Percentiles rank a stretch among this genome's conserved stretches.
These are phyloP conservation scores for Kuraishia borneana DNA, from an alignment of 805 yeast genomes.

Conservation along the genomic window DNA sequence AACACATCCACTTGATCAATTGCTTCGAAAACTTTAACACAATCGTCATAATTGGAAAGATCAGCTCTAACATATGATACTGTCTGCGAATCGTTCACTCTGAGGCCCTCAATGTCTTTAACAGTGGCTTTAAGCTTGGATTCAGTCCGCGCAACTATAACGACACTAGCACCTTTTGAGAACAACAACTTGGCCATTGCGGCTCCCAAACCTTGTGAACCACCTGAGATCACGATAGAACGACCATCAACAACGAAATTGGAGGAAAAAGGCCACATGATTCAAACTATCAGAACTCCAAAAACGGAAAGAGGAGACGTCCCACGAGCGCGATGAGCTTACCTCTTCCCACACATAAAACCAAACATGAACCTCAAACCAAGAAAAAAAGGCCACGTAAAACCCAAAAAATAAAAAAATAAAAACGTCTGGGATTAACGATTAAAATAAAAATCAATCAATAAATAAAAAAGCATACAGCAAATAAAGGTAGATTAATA, in stretches of 20 bases:
- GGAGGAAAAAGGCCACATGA: constrained; percentile 14
- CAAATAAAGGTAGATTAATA: too few relatives aligned
- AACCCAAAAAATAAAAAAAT: too few relatives aligned
- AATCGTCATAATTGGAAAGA: constrained; percentile 40
- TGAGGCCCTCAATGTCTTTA: constrained; percentile 23
- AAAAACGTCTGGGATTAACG: too few relatives aligned
- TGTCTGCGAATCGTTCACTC: constrained; percentile 18
- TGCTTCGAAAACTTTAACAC: constrained; percentile 31
- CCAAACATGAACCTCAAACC: too few relatives aligned
- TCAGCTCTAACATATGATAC: constrained; percentile 50
- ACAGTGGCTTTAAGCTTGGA: constrained; percentile 42
- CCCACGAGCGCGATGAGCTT: too few relatives aligned
- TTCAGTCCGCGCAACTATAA: constrained; percentile 70
- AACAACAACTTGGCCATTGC: constrained; percentile 49
- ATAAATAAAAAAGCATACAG: too few relatives aligned
- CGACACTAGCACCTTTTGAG: constrained; percentile 46
- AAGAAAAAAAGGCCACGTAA: too few relatives aligned
- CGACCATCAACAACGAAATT: constrained; percentile 28
- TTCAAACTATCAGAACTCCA: too few relatives aligned
- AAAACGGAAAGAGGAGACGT: too few relatives aligned
- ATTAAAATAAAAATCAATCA: too few relatives aligned
- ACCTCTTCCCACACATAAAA: too few relatives aligned
- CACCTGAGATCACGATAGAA: constrained; percentile 75
- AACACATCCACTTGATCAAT: constrained; percentile 55
- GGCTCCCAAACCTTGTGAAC: constrained; percentile 88